A percentile compares a stretch with the other conserved stretches of the same genome.
Evolutionary conservation across 2,329 filamentous ascomycete genomes (phyloP).

Genomic region (Pseudogymnoascus sp.): DNA sequence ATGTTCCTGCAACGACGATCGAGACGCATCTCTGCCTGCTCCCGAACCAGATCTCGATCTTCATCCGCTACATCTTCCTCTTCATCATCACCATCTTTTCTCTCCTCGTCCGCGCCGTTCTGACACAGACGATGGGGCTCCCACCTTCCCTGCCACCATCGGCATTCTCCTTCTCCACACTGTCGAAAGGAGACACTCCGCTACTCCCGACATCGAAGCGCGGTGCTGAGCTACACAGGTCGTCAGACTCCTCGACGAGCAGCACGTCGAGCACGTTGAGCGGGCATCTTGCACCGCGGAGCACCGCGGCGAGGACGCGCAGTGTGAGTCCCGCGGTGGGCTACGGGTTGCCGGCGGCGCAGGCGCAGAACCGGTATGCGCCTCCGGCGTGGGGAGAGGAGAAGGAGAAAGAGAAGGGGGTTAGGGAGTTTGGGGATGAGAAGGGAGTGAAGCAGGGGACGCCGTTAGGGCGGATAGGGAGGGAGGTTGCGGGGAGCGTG

Average conservation of each 20-base stretch:
- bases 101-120: constrained; percentile 45
- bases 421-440: not conserved
- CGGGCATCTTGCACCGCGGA: constrained; percentile 21
- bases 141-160: constrained; percentile 3
- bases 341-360: constrained; percentile 22
- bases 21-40: constrained; percentile 87
- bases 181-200: not conserved
- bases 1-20: constrained; percentile 48
- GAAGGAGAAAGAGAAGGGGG: constrained; percentile 10
- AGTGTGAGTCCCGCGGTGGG: constrained; percentile 24
- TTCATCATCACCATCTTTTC: constrained; percentile 44
- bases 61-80: constrained; percentile 66
- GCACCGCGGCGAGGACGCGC: constrained; percentile 21
- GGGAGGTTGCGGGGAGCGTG: constrained; percentile 54
- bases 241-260: constrained; percentile 24
- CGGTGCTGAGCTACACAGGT: constrained; percentile 11
- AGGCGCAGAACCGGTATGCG: constrained; percentile 16
- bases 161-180: constrained; percentile 19
- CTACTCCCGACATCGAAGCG: constrained; percentile 8
- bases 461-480: constrained; percentile 39
- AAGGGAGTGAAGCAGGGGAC: constrained; percentile 25
- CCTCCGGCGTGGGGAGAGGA: constrained; percentile 13
- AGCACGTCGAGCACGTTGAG: constrained; percentile 20
- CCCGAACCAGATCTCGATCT: constrained; percentile 78
- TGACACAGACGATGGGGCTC: constrained; percentile 36